These are phyloP conservation scores for Heliamphora pulchella DNA, from an alignment of 179 eudicot species.

Conservation along the genomic window DNA sequence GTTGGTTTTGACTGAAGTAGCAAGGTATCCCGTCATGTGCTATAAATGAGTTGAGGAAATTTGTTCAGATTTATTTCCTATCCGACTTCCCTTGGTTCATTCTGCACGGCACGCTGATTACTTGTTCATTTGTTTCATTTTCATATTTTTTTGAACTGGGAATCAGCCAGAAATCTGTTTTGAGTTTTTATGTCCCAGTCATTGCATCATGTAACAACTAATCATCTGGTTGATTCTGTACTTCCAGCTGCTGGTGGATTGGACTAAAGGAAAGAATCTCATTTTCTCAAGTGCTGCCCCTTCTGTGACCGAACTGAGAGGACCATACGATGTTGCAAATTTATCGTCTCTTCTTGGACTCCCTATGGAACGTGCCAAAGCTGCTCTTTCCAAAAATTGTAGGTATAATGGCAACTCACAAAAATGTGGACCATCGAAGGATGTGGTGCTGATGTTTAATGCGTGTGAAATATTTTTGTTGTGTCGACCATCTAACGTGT, in stretches of 20 bases:
- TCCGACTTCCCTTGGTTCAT: background rate
- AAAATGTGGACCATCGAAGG: background rate
- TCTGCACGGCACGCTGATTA: background rate
- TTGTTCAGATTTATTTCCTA: background rate
- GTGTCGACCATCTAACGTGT: no score
- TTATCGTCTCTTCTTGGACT: slow-evolving; percentile 68
- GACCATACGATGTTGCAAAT: slow-evolving; percentile 84
- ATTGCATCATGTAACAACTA: background rate
- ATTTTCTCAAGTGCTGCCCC: slow-evolving; percentile 79
- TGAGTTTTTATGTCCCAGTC: background rate
- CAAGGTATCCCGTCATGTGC: background rate
- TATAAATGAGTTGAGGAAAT: background rate
- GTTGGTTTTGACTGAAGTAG: background rate
- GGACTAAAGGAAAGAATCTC: slow-evolving; percentile 86
- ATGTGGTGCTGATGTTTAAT: background rate
- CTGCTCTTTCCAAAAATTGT: slow-evolving; percentile 80
- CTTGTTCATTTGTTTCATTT: background rate
- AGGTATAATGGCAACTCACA: slow-evolving; percentile 40
- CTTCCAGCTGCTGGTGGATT: slow-evolving; percentile 70
- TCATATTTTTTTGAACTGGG: background rate
- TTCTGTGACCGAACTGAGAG: slow-evolving; percentile 74
- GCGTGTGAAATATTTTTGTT: background rate
- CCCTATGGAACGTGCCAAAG: slow-evolving; percentile 66
- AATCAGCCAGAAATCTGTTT: background rate
- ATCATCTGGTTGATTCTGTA: slow-evolving; percentile 10